Evolutionary conservation across 768 basidiomycete genomes (phyloP), one percentile per base, ranked within the genome.

Genomic region (Polyporus arcularius): DNA sequence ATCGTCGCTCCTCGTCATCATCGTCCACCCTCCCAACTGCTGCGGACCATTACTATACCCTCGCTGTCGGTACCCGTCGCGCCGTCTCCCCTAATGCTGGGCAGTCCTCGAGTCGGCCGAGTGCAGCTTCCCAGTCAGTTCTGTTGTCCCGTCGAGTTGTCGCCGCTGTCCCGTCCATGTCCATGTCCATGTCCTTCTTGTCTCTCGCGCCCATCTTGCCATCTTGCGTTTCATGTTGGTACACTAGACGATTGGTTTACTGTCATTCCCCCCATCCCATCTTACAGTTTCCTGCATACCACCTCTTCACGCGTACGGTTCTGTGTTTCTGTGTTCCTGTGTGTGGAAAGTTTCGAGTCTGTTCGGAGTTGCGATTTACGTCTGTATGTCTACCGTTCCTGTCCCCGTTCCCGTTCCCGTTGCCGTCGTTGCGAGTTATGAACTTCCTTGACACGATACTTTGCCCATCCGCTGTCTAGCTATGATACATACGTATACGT

Each of bases 11-110:
- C n/a, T 26, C 31, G 12, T 12, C 54, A 45, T 52, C 35, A 3
- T 35, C 35, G 12, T 48, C 47, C 18, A 21, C 47, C 16, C 47
- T 6, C 21, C 4, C 26, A 7, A n/a, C 16, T 14, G 16, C 9
- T 53, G 39, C 52, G 52, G 52, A 53, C 52, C 16, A 53, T 15
- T 53, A 53, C n/a, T 40, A 53, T 53, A 53, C 38, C 38, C 52
- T 53, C 52, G 39, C 16, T 16, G 32, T 39, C 49, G 49, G 49
- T 51, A 26, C 32, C 8, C 8, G 21, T 41, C 39, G 18, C 39
- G 38, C 53, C 41, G 49, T 32, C 40, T 48, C 9, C 46, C 46
- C 28, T 26, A 48, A 26, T 11, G 21, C 21, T 21, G 10, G 16
- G 4, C 46, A 11, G 35, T 11, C 35, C 35, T 35, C 35, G 35